Base-by-base conservation (phyloP, 106 monocot genomes). In the Phalaenopsis aphrodite region DNA sequence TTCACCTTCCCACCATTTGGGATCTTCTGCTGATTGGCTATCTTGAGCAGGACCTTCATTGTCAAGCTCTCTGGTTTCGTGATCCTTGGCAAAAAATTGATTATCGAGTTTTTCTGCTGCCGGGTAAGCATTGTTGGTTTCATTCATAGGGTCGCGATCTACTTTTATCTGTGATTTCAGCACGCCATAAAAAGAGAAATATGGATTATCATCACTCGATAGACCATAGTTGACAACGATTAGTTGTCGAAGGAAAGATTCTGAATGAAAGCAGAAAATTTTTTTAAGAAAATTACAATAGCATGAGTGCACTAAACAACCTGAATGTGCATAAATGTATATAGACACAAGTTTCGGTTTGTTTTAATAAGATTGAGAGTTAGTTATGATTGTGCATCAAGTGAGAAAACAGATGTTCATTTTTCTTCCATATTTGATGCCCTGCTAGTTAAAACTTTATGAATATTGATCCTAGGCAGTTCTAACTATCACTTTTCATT, bases 1-100 rank as follows among this genome's bases (percentile, higher is more conserved):
- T 76, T 99, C 95, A 52, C 89, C 91, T 79, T 95, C 91, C 92
- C 95, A 95, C 89, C 88, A 91, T 82, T 95, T 95, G 24, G 90
- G 30, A 57, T 98, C 94, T 72, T 92, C 90, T 55, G 79, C 56
- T 0, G 68, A 67, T 16, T 76, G 76, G 7, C 81, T 75, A 74
- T 67, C 82, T 65, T 78, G 84, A 76, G 78, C 84, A 21, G 21
- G 7, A 79, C 75, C 87, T 76, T 77, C 79, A 73, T 82, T 84
- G 58, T 83, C 78, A 24, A 61, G 6, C 18, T 84, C 88, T 61
- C 79, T 90, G 16, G 24, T 19, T 6, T 72, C 79, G 6, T 41
- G 9, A 76, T 30, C 8, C 16, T 14, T 39, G 57, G 30, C 47
- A 30, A 48, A 15, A 76, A 12, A 18, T 76, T 49, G 48, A 76